Conservation (phyloP, 306 rosid species). For the Glycine soja region DNA sequence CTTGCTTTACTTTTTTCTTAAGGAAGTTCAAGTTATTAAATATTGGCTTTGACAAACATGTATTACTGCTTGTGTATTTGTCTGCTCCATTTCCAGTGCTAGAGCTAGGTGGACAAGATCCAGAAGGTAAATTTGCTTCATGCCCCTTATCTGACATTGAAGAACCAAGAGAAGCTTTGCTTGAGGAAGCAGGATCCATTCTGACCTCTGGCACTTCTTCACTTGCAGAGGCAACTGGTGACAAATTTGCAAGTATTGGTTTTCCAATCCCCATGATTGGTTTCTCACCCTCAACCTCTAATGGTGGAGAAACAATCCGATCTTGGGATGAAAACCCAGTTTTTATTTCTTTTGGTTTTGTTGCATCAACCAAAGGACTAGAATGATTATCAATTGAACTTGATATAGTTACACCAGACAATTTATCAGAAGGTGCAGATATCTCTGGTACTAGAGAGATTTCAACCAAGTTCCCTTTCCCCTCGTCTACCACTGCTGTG, state of each 20-base stretch:
- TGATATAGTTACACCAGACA: conserved; percentile 46
- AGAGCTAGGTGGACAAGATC: conserved; percentile 63
- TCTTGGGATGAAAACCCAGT: conserved; percentile 55
- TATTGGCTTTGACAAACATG: conserved; percentile 66
- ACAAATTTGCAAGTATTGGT: conserved; percentile 48
- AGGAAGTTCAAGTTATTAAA: conserved; percentile 68
- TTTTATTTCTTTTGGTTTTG: conserved; percentile 45
- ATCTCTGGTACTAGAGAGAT: conserved; percentile 81
- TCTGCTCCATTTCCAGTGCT: conserved; percentile 55
- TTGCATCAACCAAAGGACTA: conserved; percentile 44
- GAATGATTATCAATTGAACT: conserved; percentile 52
- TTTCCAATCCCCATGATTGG: conserved; percentile 45
- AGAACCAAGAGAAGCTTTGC: conserved; percentile 52
- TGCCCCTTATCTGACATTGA: conserved; percentile 54
- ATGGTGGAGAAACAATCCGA: conserved; percentile 57
- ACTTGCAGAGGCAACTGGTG: conserved; percentile 44
- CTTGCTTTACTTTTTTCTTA: conserved; percentile 75
- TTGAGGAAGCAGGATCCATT: conserved; percentile 51
- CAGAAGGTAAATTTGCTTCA: conserved; percentile 48
- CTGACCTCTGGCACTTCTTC: conserved; percentile 50
- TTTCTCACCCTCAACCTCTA: conserved; percentile 54
- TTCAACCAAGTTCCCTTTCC: conserved; percentile 74
- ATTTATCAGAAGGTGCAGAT: conserved; percentile 58
- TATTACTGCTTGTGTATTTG: conserved; percentile 63
- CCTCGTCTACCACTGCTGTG: conserved; percentile 78